phyloP scores from a whole-genome alignment of 495 filamentous ascomycete genomes.

The Trichoderma gamsii region DNA sequence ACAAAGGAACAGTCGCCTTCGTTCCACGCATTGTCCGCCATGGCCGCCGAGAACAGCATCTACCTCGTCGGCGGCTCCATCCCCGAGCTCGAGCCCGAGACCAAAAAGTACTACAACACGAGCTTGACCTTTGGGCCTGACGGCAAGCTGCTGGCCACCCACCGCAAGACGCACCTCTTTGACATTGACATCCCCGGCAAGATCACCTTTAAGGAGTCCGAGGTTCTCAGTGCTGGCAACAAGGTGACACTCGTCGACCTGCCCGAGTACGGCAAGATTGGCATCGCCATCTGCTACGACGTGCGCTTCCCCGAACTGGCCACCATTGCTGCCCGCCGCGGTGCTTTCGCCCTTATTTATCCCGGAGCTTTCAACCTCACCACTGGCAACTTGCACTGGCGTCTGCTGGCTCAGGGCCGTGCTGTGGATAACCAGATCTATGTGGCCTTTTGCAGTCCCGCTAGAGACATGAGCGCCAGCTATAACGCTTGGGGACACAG shows the following conservation, averaged over 20 bases:
- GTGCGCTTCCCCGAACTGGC: slow-evolving; percentile 93
- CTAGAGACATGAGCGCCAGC: slow-evolving; percentile 65
- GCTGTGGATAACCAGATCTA: slow-evolving; percentile 95
- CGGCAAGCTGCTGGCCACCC: slow-evolving; percentile 72
- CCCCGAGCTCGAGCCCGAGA: slow-evolving; percentile 55
- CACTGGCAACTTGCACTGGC: slow-evolving; percentile 90
- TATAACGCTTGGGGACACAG: slow-evolving; percentile 94
- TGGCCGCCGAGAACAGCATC: slow-evolving; percentile 67
- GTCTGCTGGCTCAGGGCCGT: slow-evolving; percentile 69
- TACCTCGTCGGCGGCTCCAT: slow-evolving; percentile 92
- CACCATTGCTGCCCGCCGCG: slow-evolving; percentile 71
- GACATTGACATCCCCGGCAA: slow-evolving; percentile 97
- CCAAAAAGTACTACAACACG: slow-evolving; percentile 85
- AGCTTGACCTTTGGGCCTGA: slow-evolving; percentile 72
- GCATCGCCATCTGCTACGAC: slow-evolving; percentile 93
- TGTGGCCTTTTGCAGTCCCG: slow-evolving; percentile 87
- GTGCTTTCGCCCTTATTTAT: slow-evolving; percentile 77
- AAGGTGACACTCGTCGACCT: slow-evolving; percentile 75
- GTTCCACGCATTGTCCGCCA: slow-evolving; percentile 73
- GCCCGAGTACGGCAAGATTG: slow-evolving; percentile 78
- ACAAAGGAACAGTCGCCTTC: slow-evolving; percentile 63
- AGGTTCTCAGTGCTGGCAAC: slow-evolving; percentile 78
- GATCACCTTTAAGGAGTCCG: slow-evolving; percentile 85
- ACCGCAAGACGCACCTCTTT: slow-evolving; percentile 96
- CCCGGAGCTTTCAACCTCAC: slow-evolving; percentile 94